Conservation (phyloP, 164 flowering plant genomes). For the Berberis vulgaris region DNA sequence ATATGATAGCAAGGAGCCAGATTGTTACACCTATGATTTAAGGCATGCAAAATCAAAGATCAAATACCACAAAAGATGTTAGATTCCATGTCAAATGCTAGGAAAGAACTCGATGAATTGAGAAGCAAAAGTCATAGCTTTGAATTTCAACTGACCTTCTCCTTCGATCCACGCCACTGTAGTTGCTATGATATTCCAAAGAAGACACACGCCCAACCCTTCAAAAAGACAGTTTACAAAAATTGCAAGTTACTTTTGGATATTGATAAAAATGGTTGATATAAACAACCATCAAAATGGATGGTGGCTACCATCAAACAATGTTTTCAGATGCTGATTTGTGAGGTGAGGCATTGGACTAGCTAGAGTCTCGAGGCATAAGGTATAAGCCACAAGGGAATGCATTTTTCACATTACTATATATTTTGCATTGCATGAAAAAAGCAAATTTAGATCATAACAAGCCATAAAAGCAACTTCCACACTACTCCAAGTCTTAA, state of each 20-base stretch:
- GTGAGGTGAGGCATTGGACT: no score
- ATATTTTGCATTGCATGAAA: no score
- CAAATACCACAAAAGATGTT: background rate
- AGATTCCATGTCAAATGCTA: background rate
- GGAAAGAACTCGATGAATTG: background rate
- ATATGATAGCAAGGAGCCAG: constrained; percentile 90
- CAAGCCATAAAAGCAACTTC: no score
- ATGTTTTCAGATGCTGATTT: no score
- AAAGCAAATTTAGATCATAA: no score
- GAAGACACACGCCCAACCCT: constrained; percentile 42
- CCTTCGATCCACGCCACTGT: constrained; percentile 88
- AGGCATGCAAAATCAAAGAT: background rate
- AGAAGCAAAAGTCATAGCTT: background rate
- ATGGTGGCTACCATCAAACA: no score
- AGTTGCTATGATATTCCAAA: constrained; percentile 85
- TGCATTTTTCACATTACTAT: no score
- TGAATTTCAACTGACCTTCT: constrained; percentile 43
- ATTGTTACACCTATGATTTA: constrained; percentile 55
- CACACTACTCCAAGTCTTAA: no score
- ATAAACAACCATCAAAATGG: no score
- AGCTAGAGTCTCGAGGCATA: no score
- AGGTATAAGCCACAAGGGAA: no score
- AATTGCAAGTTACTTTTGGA: background rate
- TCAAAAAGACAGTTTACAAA: constrained; percentile 7
- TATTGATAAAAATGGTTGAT: background rate